Conservation (phyloP, 371 early-diverging fungal species). For the Zychaea mexicana region DNA sequence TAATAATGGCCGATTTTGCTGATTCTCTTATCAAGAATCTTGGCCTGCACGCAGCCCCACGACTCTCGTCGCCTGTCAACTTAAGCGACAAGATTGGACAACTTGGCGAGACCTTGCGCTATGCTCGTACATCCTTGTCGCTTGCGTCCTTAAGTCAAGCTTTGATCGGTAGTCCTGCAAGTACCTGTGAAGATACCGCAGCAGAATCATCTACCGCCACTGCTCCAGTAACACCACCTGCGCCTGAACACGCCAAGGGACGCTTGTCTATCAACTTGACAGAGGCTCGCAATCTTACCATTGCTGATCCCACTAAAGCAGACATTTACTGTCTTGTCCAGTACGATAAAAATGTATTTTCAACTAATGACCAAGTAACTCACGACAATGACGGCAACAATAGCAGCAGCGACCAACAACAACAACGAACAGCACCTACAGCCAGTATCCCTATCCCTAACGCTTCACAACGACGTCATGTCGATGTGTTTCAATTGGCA, state of each 20-base stretch:
- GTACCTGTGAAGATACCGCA: not conserved
- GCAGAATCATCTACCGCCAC: not conserved
- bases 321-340: conserved; percentile 53
- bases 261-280: conserved; percentile 35
- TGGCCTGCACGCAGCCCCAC: conserved; percentile 19
- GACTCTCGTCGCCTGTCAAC: conserved; percentile 15
- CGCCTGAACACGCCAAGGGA: conserved; percentile 28
- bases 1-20: conserved; percentile 23
- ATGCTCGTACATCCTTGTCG: conserved; percentile 23
- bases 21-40: conserved; percentile 27
- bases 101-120: conserved; percentile 23
- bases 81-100: conserved; percentile 18
- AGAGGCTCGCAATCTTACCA: conserved; percentile 50
- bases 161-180: conserved; percentile 11
- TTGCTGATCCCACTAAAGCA: conserved; percentile 39
- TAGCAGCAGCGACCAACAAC: not conserved
- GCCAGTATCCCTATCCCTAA: conserved; percentile 19
- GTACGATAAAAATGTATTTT: conserved; percentile 47
- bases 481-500: conserved; percentile 44
- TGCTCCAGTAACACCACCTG: conserved; percentile 10
- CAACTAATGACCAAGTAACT: conserved; percentile 35
- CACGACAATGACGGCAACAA: conserved; percentile 16
- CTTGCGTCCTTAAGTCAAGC: conserved; percentile 23
- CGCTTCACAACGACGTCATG: conserved; percentile 7
- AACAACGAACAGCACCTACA: not conserved